Evolutionary conservation across 768 basidiomycete genomes (phyloP).

Genomic region (Russula emetica): DNA sequence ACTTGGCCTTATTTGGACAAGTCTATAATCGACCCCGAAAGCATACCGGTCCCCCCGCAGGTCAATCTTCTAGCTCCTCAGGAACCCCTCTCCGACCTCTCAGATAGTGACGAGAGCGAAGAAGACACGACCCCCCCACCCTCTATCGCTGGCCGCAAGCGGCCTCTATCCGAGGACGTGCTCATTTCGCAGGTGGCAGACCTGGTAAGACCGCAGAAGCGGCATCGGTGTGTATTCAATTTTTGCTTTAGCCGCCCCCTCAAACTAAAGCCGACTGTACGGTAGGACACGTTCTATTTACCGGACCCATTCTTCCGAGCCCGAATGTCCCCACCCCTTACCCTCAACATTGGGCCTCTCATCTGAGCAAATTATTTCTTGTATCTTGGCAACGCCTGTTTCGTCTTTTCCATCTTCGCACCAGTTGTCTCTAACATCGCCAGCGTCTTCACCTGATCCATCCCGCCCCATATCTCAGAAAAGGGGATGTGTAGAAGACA

Average conservation of each 20-base stretch:
- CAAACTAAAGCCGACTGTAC: not conserved
- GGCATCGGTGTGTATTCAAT: constrained; percentile 4
- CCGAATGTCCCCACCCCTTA: not conserved
- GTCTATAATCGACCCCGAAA: too few relatives aligned
- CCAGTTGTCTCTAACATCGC: not conserved
- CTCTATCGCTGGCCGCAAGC: constrained; percentile 21
- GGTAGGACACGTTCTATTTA: not conserved
- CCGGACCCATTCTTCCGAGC: not conserved
- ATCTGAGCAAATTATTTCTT: not conserved
- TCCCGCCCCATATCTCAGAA: not conserved
- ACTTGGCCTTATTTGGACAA: too few relatives aligned
- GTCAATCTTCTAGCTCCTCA: not conserved
- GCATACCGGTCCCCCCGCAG: not conserved
- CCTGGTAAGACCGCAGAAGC: constrained; percentile 3
- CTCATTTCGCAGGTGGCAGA: not conserved
- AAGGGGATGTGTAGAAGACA: too few relatives aligned
- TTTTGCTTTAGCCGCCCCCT: not conserved
- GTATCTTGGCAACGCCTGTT: too few relatives aligned
- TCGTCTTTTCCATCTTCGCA: not conserved
- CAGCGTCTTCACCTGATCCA: not conserved
- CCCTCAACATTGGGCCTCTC: not conserved
- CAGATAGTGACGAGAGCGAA: not conserved
- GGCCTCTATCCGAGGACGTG: not conserved
- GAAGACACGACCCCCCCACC: constrained; percentile 19
- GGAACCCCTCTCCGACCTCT: not conserved